Evolutionary conservation across 139 green algal genomes (phyloP).

Genomic region (Ettlia oleoabundans): DNA sequence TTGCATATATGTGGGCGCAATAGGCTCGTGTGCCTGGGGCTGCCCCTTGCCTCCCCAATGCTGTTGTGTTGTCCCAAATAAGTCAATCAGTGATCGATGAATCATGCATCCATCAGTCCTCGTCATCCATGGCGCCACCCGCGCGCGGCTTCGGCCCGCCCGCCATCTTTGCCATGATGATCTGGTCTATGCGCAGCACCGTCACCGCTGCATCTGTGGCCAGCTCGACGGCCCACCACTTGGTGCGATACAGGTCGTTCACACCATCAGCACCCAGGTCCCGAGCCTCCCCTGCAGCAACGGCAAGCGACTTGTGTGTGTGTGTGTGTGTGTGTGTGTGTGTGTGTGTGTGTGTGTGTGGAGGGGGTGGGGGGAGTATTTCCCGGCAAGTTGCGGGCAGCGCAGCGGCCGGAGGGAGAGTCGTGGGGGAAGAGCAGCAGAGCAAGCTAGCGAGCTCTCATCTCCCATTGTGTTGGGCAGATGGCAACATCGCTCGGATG

Average conservation of each 20-base stretch:
- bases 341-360: not conserved
- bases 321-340: not conserved
- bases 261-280: constrained; percentile 76
- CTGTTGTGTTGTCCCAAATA: too few species aligned
- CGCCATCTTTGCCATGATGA: constrained; percentile 97
- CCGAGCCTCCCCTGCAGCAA: constrained; percentile 41
- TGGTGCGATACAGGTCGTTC: constrained; percentile 82
- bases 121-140: constrained; percentile 60
- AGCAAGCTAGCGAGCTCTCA: too few species aligned
- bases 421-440: too few species aligned
- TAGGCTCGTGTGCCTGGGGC: too few species aligned
- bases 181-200: constrained; percentile 97
- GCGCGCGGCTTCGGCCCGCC: constrained; percentile 78
- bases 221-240: constrained; percentile 97
- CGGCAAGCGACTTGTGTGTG: not conserved
- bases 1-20: too few species aligned
- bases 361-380: not conserved
- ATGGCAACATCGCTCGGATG: too few species aligned
- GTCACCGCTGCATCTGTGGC: constrained; percentile 91
- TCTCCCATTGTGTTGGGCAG: too few species aligned
- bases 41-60: too few species aligned
- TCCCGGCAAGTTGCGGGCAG: too few species aligned
- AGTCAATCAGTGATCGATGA: too few species aligned
- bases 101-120: constrained; percentile 31
- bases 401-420: too few species aligned